Base-by-base conservation (phyloP, 768 basidiomycete genomes). In the Suillus bovinus region DNA sequence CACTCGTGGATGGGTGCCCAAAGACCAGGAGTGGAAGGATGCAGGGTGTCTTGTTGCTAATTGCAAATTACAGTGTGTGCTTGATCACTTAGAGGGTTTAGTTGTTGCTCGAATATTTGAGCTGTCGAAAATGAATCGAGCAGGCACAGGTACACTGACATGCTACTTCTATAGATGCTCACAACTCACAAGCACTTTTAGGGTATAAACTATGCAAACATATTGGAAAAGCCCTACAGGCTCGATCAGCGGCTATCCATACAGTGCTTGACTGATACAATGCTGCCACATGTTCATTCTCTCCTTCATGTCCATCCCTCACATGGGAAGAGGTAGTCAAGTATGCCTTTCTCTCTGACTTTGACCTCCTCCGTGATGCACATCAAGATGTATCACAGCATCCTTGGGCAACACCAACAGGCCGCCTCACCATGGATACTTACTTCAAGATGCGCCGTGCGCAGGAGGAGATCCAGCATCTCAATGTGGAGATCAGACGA, bases 101-200 rank as follows among this genome's bases (percentile, higher is more conserved):
- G 60, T 69, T 17, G 60, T 71, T 3, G 14, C 39, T 9, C 67
- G 59, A 17, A 50, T 71, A 22, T 69, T 69, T 46, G 69, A 70
- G 63, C 63, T 70, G 5, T 60, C 63, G 14, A 70, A 70, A 59
- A 58, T 62, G 42, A 67, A 67, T 52, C n/a, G 52, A 34, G 61
- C 61, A 3, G 61, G 47, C 2, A 76, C 71, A 3, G 72, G 77
- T 77, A 2, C 2, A 17, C 39, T 20, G 6, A 41, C 17, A 16
- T 17, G 16, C 10, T 39, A 39, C 38, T n/a, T n/a, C n/a, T n/a
- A n/a, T n/a, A n/a, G n/a, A n/a, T n/a, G n/a, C n/a, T n/a, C n/a
- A n/a, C n/a, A n/a, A n/a, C n/a, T n/a, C n/a, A n/a, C n/a, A n/a
- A n/a, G n/a, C n/a, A n/a, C n/a, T n/a, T n/a, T n/a, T 16, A 41